Percentiles rank a stretch among this genome's conserved stretches.
These are phyloP conservation scores for Russula compacta DNA, from an alignment of 768 basidiomycete species.

Conservation along the genomic window DNA sequence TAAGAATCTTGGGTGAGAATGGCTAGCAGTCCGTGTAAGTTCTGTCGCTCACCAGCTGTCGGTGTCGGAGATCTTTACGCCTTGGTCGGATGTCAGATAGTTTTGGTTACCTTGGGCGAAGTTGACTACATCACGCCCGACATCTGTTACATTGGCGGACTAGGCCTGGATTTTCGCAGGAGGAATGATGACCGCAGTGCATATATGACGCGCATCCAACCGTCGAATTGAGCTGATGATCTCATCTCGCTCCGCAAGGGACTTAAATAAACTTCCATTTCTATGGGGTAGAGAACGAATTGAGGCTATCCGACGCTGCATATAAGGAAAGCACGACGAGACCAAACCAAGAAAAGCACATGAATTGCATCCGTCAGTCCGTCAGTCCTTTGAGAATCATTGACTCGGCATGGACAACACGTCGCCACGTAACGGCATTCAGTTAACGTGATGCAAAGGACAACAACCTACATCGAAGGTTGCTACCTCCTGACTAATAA, in stretches of 20 bases:
- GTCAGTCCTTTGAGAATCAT: not conserved
- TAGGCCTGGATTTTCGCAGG: not conserved
- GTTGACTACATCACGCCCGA: constrained; percentile 29
- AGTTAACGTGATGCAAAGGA: constrained; percentile 8
- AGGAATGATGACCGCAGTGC: not conserved
- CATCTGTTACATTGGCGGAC: too few species aligned
- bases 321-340: not conserved
- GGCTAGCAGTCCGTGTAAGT: not conserved
- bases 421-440: not conserved
- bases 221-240: not conserved
- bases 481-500: constrained; percentile 23
- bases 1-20: constrained; percentile 21
- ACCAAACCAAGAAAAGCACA: not conserved
- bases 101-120: constrained; percentile 18
- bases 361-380: constrained; percentile 3
- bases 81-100: constrained; percentile 52
- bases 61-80: constrained; percentile 48
- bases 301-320: not conserved
- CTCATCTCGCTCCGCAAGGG: not conserved
- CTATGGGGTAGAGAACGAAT: not conserved
- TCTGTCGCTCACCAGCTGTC: constrained; percentile 48
- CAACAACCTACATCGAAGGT: constrained; percentile 17
- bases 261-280: not conserved
- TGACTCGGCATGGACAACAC: constrained; percentile 1
- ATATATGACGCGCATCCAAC: not conserved